Conservation (phyloP, 495 filamentous ascomycete species). For the Sordaria brevicollis region DNA sequence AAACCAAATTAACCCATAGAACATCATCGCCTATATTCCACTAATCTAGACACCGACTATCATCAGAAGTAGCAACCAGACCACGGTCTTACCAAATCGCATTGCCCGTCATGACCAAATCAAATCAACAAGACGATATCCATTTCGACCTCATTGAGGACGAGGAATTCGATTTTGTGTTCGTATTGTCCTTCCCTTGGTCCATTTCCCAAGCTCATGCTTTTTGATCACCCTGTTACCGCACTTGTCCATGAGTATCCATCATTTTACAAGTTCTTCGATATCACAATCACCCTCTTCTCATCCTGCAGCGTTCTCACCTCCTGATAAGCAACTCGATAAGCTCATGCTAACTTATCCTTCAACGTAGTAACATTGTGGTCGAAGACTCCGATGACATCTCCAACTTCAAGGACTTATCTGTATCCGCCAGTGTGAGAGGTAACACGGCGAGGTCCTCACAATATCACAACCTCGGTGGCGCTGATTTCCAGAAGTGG, state of each 20-base stretch:
- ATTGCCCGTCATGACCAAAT: not conserved
- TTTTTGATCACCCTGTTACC: no score
- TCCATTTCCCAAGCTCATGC: no score
- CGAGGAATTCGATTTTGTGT: conserved; percentile 41
- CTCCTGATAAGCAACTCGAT: not conserved
- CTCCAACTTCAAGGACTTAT: not conserved
- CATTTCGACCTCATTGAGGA: conserved; percentile 27
- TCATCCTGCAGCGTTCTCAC: not conserved
- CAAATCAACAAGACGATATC: conserved; percentile 1
- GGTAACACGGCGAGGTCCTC: not conserved
- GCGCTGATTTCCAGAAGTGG: not conserved
- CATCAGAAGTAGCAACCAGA: not conserved
- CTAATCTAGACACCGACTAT: no score
- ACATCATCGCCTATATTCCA: no score
- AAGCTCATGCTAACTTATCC: not conserved
- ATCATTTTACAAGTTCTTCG: not conserved
- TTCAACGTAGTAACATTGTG: not conserved
- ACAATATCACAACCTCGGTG: not conserved
- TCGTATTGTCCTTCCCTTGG: not conserved
- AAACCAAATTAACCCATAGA: no score
- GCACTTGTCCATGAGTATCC: no score
- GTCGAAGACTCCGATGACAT: conserved; percentile 5
- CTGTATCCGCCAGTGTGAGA: not conserved
- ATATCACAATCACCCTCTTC: not conserved
- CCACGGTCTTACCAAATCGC: not conserved